These are phyloP conservation scores for Rutstroemia sp. DNA, from an alignment of 2,329 filamentous ascomycete genomes.

Conservation along the genomic window DNA sequence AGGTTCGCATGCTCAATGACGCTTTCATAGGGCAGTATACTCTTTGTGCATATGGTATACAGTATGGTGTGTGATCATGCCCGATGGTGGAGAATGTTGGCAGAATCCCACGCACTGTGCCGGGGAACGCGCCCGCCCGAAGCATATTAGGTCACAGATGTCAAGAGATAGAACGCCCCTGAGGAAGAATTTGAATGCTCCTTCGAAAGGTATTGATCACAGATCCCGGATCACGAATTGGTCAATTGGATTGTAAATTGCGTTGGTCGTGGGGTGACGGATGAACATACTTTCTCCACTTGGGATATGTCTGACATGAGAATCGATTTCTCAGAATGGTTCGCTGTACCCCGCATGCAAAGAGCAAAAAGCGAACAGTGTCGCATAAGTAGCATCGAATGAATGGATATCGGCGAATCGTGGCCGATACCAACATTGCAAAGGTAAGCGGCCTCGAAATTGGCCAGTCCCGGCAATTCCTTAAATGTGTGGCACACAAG, in stretches of 20 bases:
- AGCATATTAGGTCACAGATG: background rate
- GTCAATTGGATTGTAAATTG: no score
- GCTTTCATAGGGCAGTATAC: background rate
- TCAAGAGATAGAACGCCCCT: background rate
- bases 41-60: background rate
- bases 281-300: background rate
- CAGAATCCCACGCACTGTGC: background rate
- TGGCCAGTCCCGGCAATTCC: background rate
- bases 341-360: slow-evolving; percentile 7
- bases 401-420: background rate
- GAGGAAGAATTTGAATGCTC: background rate
- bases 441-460: background rate
- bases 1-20: background rate
- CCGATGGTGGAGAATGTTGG: background rate
- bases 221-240: no score
- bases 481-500: background rate
- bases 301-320: background rate
- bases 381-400: background rate
- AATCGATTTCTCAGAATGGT: background rate
- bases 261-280: background rate
- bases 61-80: background rate
- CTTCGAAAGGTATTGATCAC: no score
- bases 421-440: background rate
- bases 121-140: background rate
- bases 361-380: background rate